Evolutionary conservation across 2,329 filamentous ascomycete species (phyloP).

Genomic region (Coccinonectria pachysandricola): DNA sequence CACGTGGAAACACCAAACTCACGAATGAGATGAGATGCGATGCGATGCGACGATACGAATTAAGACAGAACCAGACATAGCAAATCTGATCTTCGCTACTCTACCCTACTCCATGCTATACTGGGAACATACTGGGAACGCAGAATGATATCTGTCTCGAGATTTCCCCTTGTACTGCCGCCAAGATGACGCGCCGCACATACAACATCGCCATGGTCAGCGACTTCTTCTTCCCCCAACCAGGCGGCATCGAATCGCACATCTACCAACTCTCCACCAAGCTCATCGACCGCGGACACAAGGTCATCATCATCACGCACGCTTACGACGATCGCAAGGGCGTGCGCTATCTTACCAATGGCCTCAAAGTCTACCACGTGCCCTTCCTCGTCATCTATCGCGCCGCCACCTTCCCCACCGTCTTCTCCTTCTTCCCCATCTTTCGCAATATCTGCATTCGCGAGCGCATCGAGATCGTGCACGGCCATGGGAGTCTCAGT

Average conservation of each 20-base stretch:
- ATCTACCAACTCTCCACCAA: constrained; percentile 97
- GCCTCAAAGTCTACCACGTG: constrained; percentile 95
- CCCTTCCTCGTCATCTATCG: constrained; percentile 95
- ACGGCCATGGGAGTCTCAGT: constrained; percentile 91
- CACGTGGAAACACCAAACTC: constrained; percentile 12
- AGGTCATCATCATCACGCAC: constrained; percentile 96
- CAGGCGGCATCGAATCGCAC: constrained; percentile 92
- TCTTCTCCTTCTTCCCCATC: constrained; percentile 98
- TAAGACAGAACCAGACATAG: no score
- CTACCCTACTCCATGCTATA: no score
- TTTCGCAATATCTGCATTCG: constrained; percentile 92
- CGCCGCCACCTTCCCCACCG: constrained; percentile 84
- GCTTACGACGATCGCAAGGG: constrained; percentile 86
- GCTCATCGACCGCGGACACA: constrained; percentile 93
- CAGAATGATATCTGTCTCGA: no score
- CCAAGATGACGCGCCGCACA: constrained; percentile 42
- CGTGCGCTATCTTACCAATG: constrained; percentile 91
- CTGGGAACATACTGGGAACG: no score
- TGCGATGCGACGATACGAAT: no score
- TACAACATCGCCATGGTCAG: constrained; percentile 84
- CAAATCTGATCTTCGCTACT: no score
- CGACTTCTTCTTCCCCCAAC: constrained; percentile 98
- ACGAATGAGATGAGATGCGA: constrained; percentile 6
- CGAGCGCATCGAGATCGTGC: constrained; percentile 92
- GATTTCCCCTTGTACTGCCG: constrained; percentile 7